Evolutionary conservation across 768 basidiomycete species (phyloP).

Genomic region (Rhodotorula sphaerocarpa): DNA sequence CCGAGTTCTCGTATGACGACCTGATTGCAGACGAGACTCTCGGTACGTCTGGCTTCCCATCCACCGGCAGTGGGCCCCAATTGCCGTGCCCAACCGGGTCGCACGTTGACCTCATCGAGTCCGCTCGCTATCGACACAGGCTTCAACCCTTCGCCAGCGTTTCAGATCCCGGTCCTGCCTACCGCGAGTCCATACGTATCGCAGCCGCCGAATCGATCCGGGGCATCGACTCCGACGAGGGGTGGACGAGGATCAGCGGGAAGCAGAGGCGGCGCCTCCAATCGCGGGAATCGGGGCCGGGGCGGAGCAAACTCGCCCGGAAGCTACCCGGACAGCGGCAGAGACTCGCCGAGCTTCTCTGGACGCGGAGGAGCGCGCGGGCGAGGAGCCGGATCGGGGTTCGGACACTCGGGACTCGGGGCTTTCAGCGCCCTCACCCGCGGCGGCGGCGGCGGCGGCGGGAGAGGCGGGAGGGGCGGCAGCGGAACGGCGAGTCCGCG

Average conservation of each 20-base stretch:
- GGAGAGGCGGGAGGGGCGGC: conserved; percentile 6
- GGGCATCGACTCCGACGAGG: conserved; percentile 10
- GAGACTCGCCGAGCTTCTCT: too few species aligned
- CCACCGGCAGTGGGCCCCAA: too few species aligned
- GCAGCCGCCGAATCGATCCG: background rate
- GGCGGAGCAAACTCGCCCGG: too few species aligned
- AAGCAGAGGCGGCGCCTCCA: background rate
- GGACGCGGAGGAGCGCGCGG: background rate
- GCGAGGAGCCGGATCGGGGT: conserved; percentile 1
- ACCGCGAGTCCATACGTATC: background rate
- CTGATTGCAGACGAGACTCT: conserved; percentile 6
- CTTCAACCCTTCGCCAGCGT: conserved; percentile 11
- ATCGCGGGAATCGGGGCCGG: too few species aligned
- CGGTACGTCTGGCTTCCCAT: conserved; percentile 1
- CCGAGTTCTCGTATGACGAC: conserved; percentile 19
- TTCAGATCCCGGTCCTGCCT: background rate
- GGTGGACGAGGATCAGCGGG: background rate
- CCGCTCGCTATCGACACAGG: conserved; percentile 1
- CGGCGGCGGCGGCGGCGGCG: background rate
- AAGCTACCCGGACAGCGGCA: too few species aligned
- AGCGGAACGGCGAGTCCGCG: background rate
- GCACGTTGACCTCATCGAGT: background rate
- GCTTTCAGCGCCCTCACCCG: background rate
- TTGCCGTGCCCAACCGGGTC: background rate
- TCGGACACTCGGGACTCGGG: too few species aligned